Evolutionary conservation across 768 basidiomycete species (phyloP).

Genomic region (Harrya chromipes): DNA sequence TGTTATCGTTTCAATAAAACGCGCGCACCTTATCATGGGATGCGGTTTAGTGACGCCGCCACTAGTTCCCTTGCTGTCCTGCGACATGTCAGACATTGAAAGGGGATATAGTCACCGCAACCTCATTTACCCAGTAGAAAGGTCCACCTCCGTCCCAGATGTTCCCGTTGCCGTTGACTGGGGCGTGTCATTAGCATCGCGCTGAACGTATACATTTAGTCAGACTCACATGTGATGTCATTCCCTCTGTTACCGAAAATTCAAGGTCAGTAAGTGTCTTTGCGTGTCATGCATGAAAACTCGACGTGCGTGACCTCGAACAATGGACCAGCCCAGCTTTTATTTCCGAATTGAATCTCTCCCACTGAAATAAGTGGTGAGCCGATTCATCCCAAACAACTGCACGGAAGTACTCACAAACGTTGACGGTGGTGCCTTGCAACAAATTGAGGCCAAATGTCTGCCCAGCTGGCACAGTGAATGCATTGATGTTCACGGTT

Average conservation of each 20-base stretch:
- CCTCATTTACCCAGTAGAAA: conserved; percentile 39
- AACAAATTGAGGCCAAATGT: conserved; percentile 46
- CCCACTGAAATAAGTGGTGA: conserved; percentile 40
- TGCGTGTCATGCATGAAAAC: not conserved
- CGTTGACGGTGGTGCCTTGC: conserved; percentile 52
- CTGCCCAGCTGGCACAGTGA: conserved; percentile 55
- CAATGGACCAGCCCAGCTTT: conserved; percentile 52
- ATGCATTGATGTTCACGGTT: conserved; percentile 53
- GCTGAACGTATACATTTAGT: not conserved
- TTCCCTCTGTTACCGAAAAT: conserved; percentile 37
- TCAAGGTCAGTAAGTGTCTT: not conserved
- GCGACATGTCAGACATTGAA: not conserved
- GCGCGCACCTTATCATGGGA: conserved; percentile 41
- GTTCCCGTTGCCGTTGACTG: conserved; percentile 41
- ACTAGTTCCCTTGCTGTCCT: conserved; percentile 27
- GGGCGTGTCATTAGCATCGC: not conserved
- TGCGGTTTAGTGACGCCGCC: conserved; percentile 21
- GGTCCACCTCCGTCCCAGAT: conserved; percentile 42
- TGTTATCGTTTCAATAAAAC: not conserved
- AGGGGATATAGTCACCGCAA: not conserved
- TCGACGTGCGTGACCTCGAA: conserved; percentile 46
- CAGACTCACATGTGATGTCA: conserved; percentile 45
- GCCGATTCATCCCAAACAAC: not conserved
- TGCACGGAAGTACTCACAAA: conserved; percentile 40
- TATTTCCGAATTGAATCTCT: conserved; percentile 53